Conservation (phyloP, 2,329 filamentous ascomycete species). For the Epichloe aotearoae region DNA sequence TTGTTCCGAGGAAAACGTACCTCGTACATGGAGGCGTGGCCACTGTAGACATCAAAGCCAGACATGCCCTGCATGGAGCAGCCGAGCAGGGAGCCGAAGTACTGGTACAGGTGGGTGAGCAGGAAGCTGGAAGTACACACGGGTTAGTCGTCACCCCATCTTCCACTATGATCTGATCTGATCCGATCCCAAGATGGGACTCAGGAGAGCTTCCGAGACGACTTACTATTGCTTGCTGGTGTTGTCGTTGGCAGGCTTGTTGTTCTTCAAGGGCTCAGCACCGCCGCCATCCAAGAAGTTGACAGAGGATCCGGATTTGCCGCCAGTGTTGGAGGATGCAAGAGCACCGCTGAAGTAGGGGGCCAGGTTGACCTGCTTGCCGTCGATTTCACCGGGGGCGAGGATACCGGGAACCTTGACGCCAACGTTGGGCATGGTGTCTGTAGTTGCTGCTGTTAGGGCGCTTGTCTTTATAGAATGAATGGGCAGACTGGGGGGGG, state of each 20-base stretch:
- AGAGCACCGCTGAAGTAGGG: conserved; percentile 46
- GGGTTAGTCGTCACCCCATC: no score
- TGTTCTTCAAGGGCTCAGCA: conserved; percentile 39
- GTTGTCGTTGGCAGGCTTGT: conserved; percentile 37
- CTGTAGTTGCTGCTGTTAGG: conserved; percentile 12
- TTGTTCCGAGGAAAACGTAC: neutral
- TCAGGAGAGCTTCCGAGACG: conserved; percentile 6
- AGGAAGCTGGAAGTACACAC: conserved; percentile 27
- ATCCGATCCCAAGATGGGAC: neutral
- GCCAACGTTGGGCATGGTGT: conserved; percentile 39
- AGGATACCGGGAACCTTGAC: conserved; percentile 45
- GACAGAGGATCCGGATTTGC: conserved; percentile 28
- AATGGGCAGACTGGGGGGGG: no score
- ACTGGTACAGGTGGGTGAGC: conserved; percentile 48
- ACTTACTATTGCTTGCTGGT: conserved; percentile 31
- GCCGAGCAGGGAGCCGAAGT: conserved; percentile 45
- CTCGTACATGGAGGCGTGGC: conserved; percentile 31
- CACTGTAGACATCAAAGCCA: conserved; percentile 36
- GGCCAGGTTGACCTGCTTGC: conserved; percentile 38
- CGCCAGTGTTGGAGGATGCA: conserved; percentile 38
- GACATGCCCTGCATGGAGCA: conserved; percentile 37
- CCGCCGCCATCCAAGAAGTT: conserved; percentile 51
- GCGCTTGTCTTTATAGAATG: no score
- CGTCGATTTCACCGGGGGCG: conserved; percentile 33
- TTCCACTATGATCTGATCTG: neutral